Percentiles rank a stretch among this genome's conserved stretches.
phyloP scores from a whole-genome alignment of 768 basidiomycete genomes.

The Auricularia cornea region DNA sequence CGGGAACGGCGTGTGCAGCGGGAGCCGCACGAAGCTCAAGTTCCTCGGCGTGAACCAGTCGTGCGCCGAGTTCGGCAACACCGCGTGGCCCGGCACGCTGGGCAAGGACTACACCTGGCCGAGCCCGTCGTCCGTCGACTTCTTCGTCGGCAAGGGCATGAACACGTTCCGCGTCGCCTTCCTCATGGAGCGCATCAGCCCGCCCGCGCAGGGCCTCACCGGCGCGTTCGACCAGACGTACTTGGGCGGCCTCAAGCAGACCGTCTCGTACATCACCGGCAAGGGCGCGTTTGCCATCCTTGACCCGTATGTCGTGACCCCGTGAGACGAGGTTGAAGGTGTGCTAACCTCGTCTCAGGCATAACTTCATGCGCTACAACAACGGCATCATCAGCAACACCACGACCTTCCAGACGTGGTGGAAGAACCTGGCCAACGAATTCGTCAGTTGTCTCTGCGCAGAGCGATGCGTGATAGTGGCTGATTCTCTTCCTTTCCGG shows the following conservation, averaged over 20 bases:
- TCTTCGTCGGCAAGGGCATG: constrained; percentile 47
- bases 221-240: constrained; percentile 48
- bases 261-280: constrained; percentile 49
- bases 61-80: constrained; percentile 53
- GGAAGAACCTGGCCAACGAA: constrained; percentile 46
- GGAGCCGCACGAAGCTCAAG: constrained; percentile 45
- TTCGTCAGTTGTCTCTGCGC: constrained; percentile 33
- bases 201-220: constrained; percentile 44
- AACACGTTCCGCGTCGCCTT: constrained; percentile 59
- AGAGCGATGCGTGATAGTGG: not conserved
- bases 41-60: constrained; percentile 57
- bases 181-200: constrained; percentile 46
- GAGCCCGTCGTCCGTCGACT: constrained; percentile 27
- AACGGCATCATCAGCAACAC: constrained; percentile 41
- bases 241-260: constrained; percentile 41
- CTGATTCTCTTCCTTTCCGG: too few species aligned
- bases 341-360: constrained; percentile 11
- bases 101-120: constrained; percentile 45
- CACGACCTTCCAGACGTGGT: constrained; percentile 36
- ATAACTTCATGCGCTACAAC: constrained; percentile 57
- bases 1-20: constrained; percentile 24
- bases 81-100: constrained; percentile 37
- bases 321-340: too few species aligned
- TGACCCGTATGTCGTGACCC: constrained; percentile 31
- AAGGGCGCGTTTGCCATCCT: constrained; percentile 51